A percentile compares a stretch with the other conserved stretches of the same genome.
These are phyloP conservation scores for Cutaneotrichosporon dermatis DNA, from an alignment of 1,284 basidiomycete species.

Conservation along the genomic window DNA sequence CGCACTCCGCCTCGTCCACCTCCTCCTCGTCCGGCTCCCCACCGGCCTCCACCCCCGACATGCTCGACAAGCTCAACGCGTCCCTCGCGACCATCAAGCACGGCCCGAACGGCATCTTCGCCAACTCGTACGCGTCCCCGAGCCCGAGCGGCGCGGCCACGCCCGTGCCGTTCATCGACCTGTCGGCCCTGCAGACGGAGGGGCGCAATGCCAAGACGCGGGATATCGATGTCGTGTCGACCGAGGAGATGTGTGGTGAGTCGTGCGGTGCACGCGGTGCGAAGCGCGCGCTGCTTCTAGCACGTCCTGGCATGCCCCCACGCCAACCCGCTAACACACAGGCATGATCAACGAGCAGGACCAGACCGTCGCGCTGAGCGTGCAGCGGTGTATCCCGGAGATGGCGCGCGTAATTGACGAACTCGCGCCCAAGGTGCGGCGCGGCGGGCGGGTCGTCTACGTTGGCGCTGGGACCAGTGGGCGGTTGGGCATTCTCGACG, in stretches of 20 bases:
- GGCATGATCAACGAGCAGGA: slow-evolving; percentile 26
- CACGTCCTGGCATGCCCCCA: too few species aligned
- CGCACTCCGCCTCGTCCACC: too few species aligned
- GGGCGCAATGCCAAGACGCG: slow-evolving; percentile 15
- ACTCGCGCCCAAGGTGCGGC: slow-evolving; percentile 11
- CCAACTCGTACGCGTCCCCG: slow-evolving; percentile 1
- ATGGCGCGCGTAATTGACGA: slow-evolving; percentile 21
- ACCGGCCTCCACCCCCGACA: not conserved
- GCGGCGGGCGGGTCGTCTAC: slow-evolving; percentile 24
- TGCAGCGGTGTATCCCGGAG: slow-evolving; percentile 12
- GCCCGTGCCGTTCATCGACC: slow-evolving; percentile 9
- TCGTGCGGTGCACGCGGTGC: not conserved
- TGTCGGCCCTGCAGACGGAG: slow-evolving; percentile 20
- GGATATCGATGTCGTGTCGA: slow-evolving; percentile 20
- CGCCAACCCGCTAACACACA: not conserved
- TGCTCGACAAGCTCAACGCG: not conserved
- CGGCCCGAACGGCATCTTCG: not conserved
- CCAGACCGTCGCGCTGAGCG: slow-evolving; percentile 16
- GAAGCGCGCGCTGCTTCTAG: not conserved
- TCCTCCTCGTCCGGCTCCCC: too few species aligned
- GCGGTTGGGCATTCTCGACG: slow-evolving; percentile 24
- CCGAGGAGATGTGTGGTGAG: slow-evolving; percentile 26
- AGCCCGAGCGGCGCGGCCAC: not conserved
- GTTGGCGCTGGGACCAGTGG: slow-evolving; percentile 23
- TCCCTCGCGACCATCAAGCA: slow-evolving; percentile 2